Base-by-base conservation (phyloP, 257 asterid species). In the Gynochthodes officinalis region DNA sequence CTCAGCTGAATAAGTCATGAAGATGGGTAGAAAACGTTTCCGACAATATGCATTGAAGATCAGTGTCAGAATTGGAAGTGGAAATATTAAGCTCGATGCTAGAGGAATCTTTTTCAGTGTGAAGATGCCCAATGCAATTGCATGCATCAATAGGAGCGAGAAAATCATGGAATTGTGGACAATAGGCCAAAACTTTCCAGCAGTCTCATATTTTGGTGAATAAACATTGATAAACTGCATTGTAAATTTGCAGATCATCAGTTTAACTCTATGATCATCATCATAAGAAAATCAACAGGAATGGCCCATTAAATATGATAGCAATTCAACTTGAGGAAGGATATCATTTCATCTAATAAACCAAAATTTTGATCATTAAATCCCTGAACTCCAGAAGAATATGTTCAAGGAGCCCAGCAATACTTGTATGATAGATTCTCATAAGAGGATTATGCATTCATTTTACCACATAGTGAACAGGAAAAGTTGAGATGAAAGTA, bases 131-230 rank as follows among this genome's bases (percentile, higher is more conserved):
- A 72, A 60, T 4, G 84, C 87, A 61, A 83, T 77, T 39, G 75
- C 64, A 67, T 83, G 87, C 69, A 67, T 77, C 78, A 83, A 39
- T 64, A 83, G 77, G 55, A 83, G 62, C 23, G 87, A 83, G 80
- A 80, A 83, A 37, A 83, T 83, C 49, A 78, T 72, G 19, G 84
- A 52, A 67, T 80, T 70, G 53, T 83, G 87, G 71, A 75, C 77
- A 71, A 83, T 66, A 58, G 84, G 87, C 87, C 87, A 83, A 61
- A 80, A 83, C 42, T 70, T 71, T 69, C 87, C 87, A 33, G 82
- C 84, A 35, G 80, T 83, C 64, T 83, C 77, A 67, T 83, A 83
- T 75, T 72, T 68, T 48, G 82, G 77, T 59, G 69, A 74, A 64
- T 83, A 83, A 16, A 83, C 87, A 68, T 77, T 77, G 65, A 83